A percentile compares a stretch with the other conserved stretches of the same genome.
Conservation (phyloP, 257 asterid species). For the Solanum chilense region DNA sequence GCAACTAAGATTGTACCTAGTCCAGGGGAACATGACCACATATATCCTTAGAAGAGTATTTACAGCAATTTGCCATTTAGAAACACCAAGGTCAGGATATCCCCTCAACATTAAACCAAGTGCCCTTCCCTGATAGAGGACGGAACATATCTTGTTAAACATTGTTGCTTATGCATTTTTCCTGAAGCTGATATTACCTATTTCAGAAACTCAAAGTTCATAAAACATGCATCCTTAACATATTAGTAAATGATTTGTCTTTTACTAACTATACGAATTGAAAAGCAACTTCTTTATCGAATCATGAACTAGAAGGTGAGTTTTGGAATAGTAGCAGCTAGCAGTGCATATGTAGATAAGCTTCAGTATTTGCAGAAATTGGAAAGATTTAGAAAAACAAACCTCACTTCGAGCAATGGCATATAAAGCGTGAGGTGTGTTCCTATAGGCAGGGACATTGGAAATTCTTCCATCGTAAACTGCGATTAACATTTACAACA, state of each 20-base stretch:
- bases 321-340: not conserved
- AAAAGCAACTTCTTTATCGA: not conserved
- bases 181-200: not conserved
- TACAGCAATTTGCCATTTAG: not conserved
- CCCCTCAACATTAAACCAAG: not conserved
- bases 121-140: not conserved
- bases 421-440: constrained; percentile 82
- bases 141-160: not conserved
- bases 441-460: constrained; percentile 54
- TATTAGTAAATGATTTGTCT: not conserved
- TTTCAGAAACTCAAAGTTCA: not conserved
- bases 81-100: not conserved
- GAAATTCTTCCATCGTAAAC: constrained; percentile 75
- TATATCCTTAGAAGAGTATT: not conserved
- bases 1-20: not conserved
- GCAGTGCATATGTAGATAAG: not conserved
- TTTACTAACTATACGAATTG: not conserved
- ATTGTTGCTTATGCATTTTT: not conserved
- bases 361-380: not conserved
- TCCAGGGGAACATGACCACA: not conserved
- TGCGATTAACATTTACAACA: not conserved
- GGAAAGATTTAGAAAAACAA: not conserved
- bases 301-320: not conserved
- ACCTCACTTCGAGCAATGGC: constrained; percentile 88
- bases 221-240: not conserved